Percentiles rank a stretch among this genome's conserved stretches.
phyloP scores from a whole-genome alignment of 1,284 basidiomycete genomes.

The Sporisorium iseilematis-ciliati region DNA sequence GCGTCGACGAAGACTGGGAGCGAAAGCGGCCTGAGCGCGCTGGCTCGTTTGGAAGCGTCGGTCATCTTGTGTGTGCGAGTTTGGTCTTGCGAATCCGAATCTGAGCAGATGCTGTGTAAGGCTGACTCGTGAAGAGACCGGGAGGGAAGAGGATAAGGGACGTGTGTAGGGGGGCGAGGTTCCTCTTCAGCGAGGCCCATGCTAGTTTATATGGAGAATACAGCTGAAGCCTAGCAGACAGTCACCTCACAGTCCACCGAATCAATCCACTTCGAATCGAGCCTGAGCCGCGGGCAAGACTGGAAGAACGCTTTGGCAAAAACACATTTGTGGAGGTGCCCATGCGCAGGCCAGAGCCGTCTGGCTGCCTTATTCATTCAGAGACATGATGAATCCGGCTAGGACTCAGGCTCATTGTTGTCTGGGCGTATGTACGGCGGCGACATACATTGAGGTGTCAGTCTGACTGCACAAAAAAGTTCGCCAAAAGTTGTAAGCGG shows the following conservation, averaged over 20 bases:
- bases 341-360: background rate
- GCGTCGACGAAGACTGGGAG: slow-evolving; percentile 46
- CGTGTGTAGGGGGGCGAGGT: background rate
- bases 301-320: background rate
- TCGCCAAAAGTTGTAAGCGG: slow-evolving; percentile 10
- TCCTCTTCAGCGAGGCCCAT: no score
- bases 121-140: background rate
- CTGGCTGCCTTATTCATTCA: slow-evolving; percentile 4
- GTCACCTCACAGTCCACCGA: background rate
- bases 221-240: background rate
- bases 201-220: background rate
- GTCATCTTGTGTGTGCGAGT: slow-evolving; percentile 18
- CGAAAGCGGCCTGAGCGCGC: slow-evolving; percentile 30
- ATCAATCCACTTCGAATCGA: no score
- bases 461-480: slow-evolving; percentile 3
- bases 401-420: background rate
- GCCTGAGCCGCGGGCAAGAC: background rate
- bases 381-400: slow-evolving; percentile 20
- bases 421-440: slow-evolving; percentile 19
- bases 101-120: background rate
- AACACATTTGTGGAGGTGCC: slow-evolving; percentile 11
- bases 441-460: slow-evolving; percentile 7
- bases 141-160: background rate
- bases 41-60: slow-evolving; percentile 24
- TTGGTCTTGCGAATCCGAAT: background rate